A percentile compares a stretch with the other conserved stretches of the same genome.
Conservation (phyloP, 306 rosid genomes). For the Vigna radiata region DNA sequence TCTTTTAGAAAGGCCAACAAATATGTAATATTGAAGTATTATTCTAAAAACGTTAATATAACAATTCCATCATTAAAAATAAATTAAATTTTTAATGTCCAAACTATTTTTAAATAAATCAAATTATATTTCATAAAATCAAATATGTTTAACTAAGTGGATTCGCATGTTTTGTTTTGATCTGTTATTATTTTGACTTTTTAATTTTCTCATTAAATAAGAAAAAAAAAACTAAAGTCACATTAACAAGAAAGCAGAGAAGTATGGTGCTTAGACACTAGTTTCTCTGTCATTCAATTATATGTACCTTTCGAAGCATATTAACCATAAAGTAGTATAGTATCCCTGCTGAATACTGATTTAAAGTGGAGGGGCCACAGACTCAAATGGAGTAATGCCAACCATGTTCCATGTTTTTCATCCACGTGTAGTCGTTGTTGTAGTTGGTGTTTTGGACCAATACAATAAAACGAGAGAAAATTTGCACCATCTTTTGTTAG, state of each 20-base stretch:
- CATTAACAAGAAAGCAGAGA: background rate
- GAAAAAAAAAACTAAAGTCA: background rate
- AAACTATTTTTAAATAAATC: too few relatives aligned
- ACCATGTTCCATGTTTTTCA: background rate
- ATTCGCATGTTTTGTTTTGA: background rate
- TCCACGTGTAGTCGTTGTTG: background rate
- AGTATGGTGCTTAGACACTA: background rate
- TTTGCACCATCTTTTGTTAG: background rate
- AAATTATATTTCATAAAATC: too few relatives aligned
- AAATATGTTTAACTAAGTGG: background rate
- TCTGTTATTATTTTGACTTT: background rate
- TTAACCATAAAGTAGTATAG: background rate
- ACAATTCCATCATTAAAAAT: too few relatives aligned
- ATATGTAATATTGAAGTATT: too few relatives aligned
- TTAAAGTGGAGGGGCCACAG: slow-evolving; percentile 1
- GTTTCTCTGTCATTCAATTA: background rate
- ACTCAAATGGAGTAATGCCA: background rate
- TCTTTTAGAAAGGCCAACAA: too few relatives aligned
- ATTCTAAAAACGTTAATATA: too few relatives aligned
- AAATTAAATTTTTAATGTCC: too few relatives aligned
- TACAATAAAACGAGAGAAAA: background rate
- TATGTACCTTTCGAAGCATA: background rate
- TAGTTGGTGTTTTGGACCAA: background rate
- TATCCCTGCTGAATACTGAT: background rate
- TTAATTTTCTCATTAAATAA: background rate